phyloP scores from a whole-genome alignment of 2,329 filamentous ascomycete species.

The Calonectria hawksworthii region DNA sequence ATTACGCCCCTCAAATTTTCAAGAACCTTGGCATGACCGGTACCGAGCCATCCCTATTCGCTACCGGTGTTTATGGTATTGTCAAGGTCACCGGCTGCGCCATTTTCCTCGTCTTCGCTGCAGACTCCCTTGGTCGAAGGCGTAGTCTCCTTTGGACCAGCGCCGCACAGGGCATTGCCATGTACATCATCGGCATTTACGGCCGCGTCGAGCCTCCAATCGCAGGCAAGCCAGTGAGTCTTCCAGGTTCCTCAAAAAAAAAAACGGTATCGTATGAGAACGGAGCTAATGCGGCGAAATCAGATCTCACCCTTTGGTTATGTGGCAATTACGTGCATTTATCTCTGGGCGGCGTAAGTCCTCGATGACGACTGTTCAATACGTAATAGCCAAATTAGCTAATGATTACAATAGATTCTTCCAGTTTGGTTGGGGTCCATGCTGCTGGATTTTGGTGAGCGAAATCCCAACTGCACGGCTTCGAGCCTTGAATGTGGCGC shows the following conservation, averaged over 20 bases:
- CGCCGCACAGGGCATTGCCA: conserved; percentile 71
- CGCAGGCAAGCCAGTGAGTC: conserved; percentile 59
- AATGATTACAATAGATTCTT: conserved; percentile 63
- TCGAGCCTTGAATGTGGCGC: conserved; percentile 75
- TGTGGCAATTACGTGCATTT: conserved; percentile 78
- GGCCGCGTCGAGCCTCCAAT: conserved; percentile 73
- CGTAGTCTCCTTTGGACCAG: conserved; percentile 74
- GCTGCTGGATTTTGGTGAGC: conserved; percentile 78
- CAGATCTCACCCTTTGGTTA: conserved; percentile 76
- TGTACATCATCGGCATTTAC: conserved; percentile 82
- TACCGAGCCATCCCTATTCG: conserved; percentile 73
- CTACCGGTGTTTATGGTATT: conserved; percentile 81
- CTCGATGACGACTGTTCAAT: neutral
- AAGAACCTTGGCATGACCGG: conserved; percentile 71
- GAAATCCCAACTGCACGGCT: conserved; percentile 79
- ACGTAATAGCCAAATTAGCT: neutral
- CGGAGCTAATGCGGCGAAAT: neutral
- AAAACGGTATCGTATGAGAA: neutral
- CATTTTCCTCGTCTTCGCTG: conserved; percentile 75
- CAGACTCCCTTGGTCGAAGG: conserved; percentile 78
- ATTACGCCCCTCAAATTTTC: conserved; percentile 80
- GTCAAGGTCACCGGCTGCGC: conserved; percentile 77
- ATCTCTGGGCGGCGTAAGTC: conserved; percentile 73
- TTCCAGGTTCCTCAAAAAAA: neutral
- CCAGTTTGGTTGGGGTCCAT: conserved; percentile 79